Evolutionary conservation across 2,329 filamentous ascomycete genomes (phyloP).

Genomic region (Alternaria atra): DNA sequence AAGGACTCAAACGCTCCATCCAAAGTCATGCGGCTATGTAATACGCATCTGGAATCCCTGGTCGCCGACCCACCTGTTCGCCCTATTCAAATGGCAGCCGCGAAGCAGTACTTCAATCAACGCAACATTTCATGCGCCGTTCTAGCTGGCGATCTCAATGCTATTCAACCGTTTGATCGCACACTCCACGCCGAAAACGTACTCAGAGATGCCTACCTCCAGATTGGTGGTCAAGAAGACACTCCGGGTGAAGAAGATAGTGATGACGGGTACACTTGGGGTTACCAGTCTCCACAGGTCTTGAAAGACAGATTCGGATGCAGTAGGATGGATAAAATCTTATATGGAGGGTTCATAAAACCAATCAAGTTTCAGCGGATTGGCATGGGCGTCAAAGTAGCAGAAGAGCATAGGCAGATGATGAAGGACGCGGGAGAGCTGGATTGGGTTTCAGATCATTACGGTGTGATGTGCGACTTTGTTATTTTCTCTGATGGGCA

Average conservation of each 20-base stretch:
- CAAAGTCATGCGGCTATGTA: conserved; percentile 60
- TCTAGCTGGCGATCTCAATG: conserved; percentile 66
- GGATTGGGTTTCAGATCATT: conserved; percentile 63
- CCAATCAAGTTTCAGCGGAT: conserved; percentile 57
- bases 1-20: neutral
- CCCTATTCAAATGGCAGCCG: conserved; percentile 58
- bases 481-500: conserved; percentile 9
- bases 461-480: conserved; percentile 54
- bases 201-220: conserved; percentile 63
- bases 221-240: conserved; percentile 54
- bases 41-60: conserved; percentile 67
- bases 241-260: conserved; percentile 51
- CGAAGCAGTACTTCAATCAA: conserved; percentile 56
- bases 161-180: conserved; percentile 64
- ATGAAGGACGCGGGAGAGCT: conserved; percentile 49
- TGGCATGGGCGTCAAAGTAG: conserved; percentile 57
- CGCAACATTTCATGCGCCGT: conserved; percentile 53
- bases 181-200: conserved; percentile 59
- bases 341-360: conserved; percentile 54
- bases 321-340: conserved; percentile 65
- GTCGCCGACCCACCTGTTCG: conserved; percentile 59
- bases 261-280: conserved; percentile 67
- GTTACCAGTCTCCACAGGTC: conserved; percentile 59
- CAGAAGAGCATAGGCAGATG: conserved; percentile 45
- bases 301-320: conserved; percentile 59